Evolutionary conservation across 148 eudicot genomes (phyloP).

Genomic region (Rhododendron vialii): DNA sequence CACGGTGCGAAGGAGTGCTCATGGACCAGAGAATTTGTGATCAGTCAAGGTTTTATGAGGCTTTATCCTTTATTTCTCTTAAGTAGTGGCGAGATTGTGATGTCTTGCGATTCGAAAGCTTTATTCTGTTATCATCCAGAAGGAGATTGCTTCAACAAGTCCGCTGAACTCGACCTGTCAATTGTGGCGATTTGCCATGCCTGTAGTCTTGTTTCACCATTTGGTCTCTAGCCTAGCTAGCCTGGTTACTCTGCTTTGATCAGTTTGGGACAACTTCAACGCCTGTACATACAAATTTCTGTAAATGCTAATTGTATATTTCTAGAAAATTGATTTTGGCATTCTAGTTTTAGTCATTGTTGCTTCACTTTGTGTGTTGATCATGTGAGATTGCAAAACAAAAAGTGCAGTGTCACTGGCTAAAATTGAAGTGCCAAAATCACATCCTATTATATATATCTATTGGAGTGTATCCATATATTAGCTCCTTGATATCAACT

Average conservation of each 20-base stretch:
- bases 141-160: neutral
- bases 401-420: too few relatives aligned
- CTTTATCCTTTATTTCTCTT: neutral
- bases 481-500: too few relatives aligned
- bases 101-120: neutral
- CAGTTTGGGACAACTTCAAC: neutral
- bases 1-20: neutral
- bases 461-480: too few relatives aligned
- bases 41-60: neutral
- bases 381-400: too few relatives aligned
- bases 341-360: too few relatives aligned
- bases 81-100: neutral
- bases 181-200: neutral
- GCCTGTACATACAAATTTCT: too few relatives aligned
- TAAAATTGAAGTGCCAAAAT: too few relatives aligned
- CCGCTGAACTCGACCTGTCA: neutral
- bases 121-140: neutral
- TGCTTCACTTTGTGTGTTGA: too few relatives aligned
- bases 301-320: too few relatives aligned
- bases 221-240: neutral
- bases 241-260: neutral
- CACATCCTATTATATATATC: too few relatives aligned
- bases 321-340: too few relatives aligned
- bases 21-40: neutral
- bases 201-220: neutral